Percentiles rank a stretch among this genome's conserved stretches.
Conservation (phyloP, 345 rosid species). For the Chamaenerion angustifolium region DNA sequence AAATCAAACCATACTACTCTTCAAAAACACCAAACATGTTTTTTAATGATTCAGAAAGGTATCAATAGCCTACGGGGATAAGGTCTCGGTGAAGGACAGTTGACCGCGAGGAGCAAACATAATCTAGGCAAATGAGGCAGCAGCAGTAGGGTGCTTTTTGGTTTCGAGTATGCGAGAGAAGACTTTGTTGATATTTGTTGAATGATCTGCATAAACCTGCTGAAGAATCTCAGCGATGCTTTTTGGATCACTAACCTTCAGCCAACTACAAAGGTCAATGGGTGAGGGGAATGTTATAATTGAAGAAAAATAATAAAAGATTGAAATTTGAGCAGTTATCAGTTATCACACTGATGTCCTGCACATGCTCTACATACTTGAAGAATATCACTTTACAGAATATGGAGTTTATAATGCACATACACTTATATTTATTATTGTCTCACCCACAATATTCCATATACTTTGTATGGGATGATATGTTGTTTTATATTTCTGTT, state of each 20-base stretch:
- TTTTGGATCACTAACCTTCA: slow-evolving; percentile 75
- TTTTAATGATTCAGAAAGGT: not conserved
- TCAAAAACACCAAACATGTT: not conserved
- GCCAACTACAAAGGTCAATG: slow-evolving; percentile 67
- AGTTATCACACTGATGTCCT: too few species aligned
- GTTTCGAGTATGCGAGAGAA: slow-evolving; percentile 59
- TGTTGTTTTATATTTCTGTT: too few species aligned
- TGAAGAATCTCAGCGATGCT: slow-evolving; percentile 71
- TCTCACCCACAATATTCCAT: too few species aligned
- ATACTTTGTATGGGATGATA: too few species aligned
- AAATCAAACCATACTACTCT: not conserved
- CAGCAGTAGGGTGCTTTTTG: slow-evolving; percentile 87
- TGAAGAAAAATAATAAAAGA: not conserved
- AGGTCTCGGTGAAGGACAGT: slow-evolving; percentile 58
- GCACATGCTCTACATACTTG: too few species aligned
- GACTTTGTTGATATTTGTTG: slow-evolving; percentile 68
- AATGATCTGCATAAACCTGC: slow-evolving; percentile 85
- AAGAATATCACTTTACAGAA: too few species aligned
- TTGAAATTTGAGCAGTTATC: not conserved
- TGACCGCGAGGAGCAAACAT: slow-evolving; percentile 82
- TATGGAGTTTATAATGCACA: too few species aligned
- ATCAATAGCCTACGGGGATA: slow-evolving; percentile 26
- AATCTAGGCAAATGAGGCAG: slow-evolving; percentile 83
- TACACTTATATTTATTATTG: too few species aligned
- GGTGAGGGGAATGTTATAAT: not conserved